Evolutionary conservation across 1,284 basidiomycete species (phyloP), one percentile per base, ranked within the genome.

Genomic region (Phellinidium pouzarii): DNA sequence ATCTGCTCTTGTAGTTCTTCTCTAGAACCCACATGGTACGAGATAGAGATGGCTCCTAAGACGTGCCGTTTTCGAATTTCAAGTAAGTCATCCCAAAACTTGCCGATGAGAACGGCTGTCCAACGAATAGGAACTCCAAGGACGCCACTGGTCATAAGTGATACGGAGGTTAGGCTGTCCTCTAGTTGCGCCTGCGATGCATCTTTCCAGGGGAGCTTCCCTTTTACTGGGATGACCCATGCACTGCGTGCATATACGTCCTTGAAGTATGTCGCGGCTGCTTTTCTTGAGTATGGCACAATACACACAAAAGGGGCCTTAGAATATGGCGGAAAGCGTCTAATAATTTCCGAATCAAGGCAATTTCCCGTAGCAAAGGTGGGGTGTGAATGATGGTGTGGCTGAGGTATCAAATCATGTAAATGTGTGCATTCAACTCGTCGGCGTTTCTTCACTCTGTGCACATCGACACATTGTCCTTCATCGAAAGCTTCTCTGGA

Each of bases 161-260:
- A 53, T 34, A 11, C n/a, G n/a, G 36, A 22, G n/a, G 19, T 12
- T 3, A 57, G 52, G 41, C 61, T 59, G 22, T 68, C 65, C 25
- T 74, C 58, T 14, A 82, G 52, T 3, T 64, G 63, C 3, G 74
- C 82, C 17, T 66, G 56, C 1, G 80, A 74, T 41, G 73, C 73
- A 19, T 63, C 66, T 4, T 66, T 61, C 77, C 79, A 85, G 8
- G 78, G 78, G 27, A 77, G 61, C 9, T 44, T 62, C 8, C 83
- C 83, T 9, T 80, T 75, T 5, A 84, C 62, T 31, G 83, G 83
- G 36, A 86, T 69, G n/a, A 84, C 61, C 83, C 83, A 86, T 2
- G 77, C 74, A 45, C 66, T 66, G 45, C 80, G 74, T 45, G 68
- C 60, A 60, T 68, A 76, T 14, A 62, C 65, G 19, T 65, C 63